Percentiles rank a stretch among this genome's conserved stretches.
These are phyloP conservation scores for Cadophora sp. DNA, from an alignment of 2,329 filamentous ascomycete genomes.

Conservation along the genomic window DNA sequence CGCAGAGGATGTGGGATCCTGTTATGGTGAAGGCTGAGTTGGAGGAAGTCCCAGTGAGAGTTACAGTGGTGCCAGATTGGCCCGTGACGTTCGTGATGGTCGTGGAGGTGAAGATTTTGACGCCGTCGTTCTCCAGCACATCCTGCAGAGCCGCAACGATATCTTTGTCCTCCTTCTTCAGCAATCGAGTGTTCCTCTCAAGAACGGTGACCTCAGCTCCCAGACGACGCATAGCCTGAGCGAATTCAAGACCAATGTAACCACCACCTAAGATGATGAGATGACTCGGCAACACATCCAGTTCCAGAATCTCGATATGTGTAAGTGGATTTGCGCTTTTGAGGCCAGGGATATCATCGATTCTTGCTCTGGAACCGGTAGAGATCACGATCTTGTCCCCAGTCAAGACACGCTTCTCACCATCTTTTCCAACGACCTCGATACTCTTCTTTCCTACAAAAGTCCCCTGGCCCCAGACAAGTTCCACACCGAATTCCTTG, in stretches of 20 bases:
- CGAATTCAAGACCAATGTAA: constrained; percentile 16
- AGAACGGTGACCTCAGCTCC: constrained; percentile 16
- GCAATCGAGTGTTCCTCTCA: neutral
- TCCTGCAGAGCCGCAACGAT: neutral
- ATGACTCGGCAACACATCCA: constrained; percentile 16
- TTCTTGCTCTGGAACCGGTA: constrained; percentile 3
- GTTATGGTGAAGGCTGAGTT: neutral
- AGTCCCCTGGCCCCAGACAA: constrained; percentile 16
- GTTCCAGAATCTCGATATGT: constrained; percentile 18
- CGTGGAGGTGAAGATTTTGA: neutral
- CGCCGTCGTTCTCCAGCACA: neutral
- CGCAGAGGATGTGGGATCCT: constrained; percentile 20
- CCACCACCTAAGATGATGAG: constrained; percentile 17
- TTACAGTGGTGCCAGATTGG: neutral
- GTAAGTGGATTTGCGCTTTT: constrained; percentile 7
- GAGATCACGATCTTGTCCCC: constrained; percentile 19
- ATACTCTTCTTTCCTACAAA: constrained; percentile 16
- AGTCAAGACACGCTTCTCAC: constrained; percentile 14
- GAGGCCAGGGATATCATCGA: constrained; percentile 12
- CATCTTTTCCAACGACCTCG: constrained; percentile 15
- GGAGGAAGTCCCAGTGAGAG: neutral
- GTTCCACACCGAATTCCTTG: constrained; percentile 17
- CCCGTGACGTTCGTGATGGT: constrained; percentile 1
- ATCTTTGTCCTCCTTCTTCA: constrained; percentile 6
- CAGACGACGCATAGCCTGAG: constrained; percentile 16